These are phyloP conservation scores for Kickxella alabastrina DNA, from an alignment of 192 early-diverging fungal species.

Conservation along the genomic window DNA sequence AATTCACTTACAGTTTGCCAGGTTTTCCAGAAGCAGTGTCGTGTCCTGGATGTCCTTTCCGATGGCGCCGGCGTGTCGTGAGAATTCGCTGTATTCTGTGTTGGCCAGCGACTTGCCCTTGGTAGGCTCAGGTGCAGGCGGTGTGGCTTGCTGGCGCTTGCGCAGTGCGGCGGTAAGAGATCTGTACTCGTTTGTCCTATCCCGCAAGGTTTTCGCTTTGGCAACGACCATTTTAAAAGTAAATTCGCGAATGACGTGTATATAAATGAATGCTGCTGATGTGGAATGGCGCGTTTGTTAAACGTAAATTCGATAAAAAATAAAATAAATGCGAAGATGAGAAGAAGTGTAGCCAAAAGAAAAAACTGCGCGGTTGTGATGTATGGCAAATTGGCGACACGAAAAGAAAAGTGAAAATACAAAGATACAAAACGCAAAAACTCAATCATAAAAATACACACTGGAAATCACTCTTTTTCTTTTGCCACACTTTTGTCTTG, in stretches of 20 bases:
- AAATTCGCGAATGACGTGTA: not conserved
- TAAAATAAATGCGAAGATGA: too few species aligned
- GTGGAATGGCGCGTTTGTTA: too few species aligned
- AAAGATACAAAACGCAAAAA: too few species aligned
- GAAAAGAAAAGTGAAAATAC: too few species aligned
- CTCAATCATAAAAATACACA: too few species aligned
- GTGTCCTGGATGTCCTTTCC: slow-evolving; percentile 85
- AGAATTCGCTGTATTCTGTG: slow-evolving; percentile 68
- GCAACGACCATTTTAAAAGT: slow-evolving; percentile 14
- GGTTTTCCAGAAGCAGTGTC: slow-evolving; percentile 75
- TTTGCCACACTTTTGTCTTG: too few species aligned
- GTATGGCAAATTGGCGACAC: too few species aligned
- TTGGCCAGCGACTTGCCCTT: slow-evolving; percentile 26
- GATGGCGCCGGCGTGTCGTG: slow-evolving; percentile 76
- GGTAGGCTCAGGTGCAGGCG: slow-evolving; percentile 13
- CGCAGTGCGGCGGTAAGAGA: slow-evolving; percentile 72
- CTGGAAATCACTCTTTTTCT: too few species aligned
- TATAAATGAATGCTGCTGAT: too few species aligned
- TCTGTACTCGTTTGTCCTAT: slow-evolving; percentile 87
- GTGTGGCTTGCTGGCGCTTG: slow-evolving; percentile 32
- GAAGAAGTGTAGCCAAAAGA: too few species aligned
- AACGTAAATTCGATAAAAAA: too few species aligned
- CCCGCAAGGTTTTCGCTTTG: slow-evolving; percentile 43
- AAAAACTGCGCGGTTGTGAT: too few species aligned
- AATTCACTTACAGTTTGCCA: slow-evolving; percentile 68